Evolutionary conservation across 116 monocot genomes (phyloP).

Genomic region (Trichopus zeylanicus): DNA sequence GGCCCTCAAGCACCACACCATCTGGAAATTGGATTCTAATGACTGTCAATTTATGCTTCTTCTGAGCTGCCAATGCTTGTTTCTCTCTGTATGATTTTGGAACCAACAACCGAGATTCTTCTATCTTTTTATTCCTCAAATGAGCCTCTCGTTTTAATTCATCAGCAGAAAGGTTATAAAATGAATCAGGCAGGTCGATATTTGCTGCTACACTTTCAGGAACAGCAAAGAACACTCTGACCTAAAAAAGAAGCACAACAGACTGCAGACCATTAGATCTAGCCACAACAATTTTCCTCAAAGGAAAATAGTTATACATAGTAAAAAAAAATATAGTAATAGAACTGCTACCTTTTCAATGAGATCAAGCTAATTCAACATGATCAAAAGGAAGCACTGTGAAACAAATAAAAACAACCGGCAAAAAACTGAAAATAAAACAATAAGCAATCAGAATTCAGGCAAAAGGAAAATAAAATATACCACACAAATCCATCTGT

Average conservation of each 20-base stretch:
- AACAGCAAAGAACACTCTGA: slow-evolving; percentile 75
- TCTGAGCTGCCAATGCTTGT: slow-evolving; percentile 53
- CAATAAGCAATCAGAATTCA: too few species aligned
- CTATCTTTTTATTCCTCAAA: slow-evolving; percentile 62
- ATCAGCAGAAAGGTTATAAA: slow-evolving; percentile 50
- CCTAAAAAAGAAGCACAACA: slow-evolving; percentile 22
- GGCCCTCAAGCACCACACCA: slow-evolving; percentile 80
- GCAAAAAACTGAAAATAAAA: too few species aligned
- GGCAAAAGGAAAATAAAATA: too few species aligned
- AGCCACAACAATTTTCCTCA: too few species aligned
- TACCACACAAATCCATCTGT: too few species aligned
- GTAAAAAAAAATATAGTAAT: too few species aligned
- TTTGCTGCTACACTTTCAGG: slow-evolving; percentile 67
- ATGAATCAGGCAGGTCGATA: slow-evolving; percentile 74
- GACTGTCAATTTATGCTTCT: slow-evolving; percentile 47
- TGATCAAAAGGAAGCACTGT: too few species aligned
- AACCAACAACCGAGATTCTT: slow-evolving; percentile 76
- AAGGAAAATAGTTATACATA: too few species aligned
- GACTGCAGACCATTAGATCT: background rate
- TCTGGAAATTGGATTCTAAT: slow-evolving; percentile 92
- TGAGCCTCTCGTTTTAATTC: slow-evolving; percentile 81
- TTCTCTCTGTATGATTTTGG: slow-evolving; percentile 88
- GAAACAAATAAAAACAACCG: too few species aligned
- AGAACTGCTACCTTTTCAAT: too few species aligned
- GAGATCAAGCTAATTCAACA: too few species aligned